These are phyloP conservation scores for Neurospora sp. DNA, from an alignment of 495 filamentous ascomycete genomes.

Conservation along the genomic window DNA sequence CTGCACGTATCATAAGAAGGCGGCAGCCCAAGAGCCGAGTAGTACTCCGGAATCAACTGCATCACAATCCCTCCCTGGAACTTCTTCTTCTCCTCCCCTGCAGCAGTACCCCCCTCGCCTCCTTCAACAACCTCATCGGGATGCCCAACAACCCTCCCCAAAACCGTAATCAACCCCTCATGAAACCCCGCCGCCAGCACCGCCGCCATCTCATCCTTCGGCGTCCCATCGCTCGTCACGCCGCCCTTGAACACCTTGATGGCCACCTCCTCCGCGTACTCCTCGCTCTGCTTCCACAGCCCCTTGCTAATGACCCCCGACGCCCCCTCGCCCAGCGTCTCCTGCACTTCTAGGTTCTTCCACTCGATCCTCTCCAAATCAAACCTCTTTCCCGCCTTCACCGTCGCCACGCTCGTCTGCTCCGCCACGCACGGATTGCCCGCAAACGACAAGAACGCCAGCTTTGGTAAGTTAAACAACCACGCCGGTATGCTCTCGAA, in stretches of 20 bases:
- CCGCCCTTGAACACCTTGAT: conserved; percentile 35
- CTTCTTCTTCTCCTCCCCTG: background rate
- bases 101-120: background rate
- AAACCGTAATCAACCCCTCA: conserved; percentile 31
- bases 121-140: conserved; percentile 17
- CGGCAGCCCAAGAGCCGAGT: conserved; percentile 17
- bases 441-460: conserved; percentile 37
- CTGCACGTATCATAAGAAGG: conserved; percentile 24
- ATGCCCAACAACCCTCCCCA: conserved; percentile 32
- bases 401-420: conserved; percentile 6
- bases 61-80: conserved; percentile 31
- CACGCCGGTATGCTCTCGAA: conserved; percentile 26
- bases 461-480: conserved; percentile 30
- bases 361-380: conserved; percentile 28
- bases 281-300: conserved; percentile 17
- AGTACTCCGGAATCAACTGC: conserved; percentile 22
- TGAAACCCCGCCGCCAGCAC: conserved; percentile 32
- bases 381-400: conserved; percentile 2
- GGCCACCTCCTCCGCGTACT: conserved; percentile 28
- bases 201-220: conserved; percentile 34
- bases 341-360: conserved; percentile 24
- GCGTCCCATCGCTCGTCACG: conserved; percentile 30
- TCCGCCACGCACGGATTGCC: conserved; percentile 31
- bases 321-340: conserved; percentile 25
- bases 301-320: conserved; percentile 30